These are phyloP conservation scores for Talaromyces amestolkiae DNA, from an alignment of 2,329 filamentous ascomycete species.

Conservation along the genomic window DNA sequence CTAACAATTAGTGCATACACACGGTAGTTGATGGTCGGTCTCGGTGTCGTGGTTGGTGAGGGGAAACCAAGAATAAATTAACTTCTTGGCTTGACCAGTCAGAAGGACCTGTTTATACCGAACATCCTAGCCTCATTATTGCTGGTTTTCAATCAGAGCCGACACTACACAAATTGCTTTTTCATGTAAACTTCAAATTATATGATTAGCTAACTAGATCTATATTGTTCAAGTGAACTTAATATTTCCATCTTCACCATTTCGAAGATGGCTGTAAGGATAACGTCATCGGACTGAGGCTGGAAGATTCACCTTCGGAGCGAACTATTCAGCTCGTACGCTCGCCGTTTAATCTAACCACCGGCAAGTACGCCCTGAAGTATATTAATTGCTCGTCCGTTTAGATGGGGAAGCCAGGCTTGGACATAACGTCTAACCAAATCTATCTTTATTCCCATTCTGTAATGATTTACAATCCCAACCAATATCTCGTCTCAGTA, in stretches of 20 bases:
- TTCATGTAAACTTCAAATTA: neutral
- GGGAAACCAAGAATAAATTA: neutral
- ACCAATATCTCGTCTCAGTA: conserved; percentile 26
- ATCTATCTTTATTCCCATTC: neutral
- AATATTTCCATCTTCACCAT: neutral
- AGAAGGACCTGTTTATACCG: neutral
- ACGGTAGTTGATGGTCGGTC: neutral
- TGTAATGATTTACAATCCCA: conserved; percentile 20
- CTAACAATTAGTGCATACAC: neutral
- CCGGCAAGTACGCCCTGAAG: neutral
- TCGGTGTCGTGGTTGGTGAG: neutral
- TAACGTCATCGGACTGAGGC: neutral
- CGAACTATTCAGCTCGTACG: neutral
- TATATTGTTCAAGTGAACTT: neutral
- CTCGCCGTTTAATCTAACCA: neutral
- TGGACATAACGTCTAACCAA: neutral
- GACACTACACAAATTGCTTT: neutral
- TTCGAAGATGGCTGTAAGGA: neutral
- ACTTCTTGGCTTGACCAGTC: neutral
- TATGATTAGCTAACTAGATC: neutral
- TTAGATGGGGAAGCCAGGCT: neutral
- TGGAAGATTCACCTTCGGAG: neutral
- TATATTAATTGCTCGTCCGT: neutral
- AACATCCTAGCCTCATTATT: neutral
- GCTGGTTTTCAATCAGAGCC: neutral